Conservation (phyloP, 208 protist species). For the Trypanosoma theileri region DNA sequence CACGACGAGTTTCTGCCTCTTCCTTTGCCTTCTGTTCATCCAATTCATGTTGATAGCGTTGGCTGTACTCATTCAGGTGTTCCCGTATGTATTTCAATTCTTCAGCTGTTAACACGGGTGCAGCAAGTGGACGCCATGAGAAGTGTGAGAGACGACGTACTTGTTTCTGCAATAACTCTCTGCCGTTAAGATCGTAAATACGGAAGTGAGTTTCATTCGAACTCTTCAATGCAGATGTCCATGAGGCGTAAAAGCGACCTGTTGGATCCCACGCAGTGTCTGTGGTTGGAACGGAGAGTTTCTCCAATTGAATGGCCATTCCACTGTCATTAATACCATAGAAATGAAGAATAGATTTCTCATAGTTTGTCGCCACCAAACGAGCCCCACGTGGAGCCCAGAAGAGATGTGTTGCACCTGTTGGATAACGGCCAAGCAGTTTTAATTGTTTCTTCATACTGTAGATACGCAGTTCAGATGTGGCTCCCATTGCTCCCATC, state of each 20-base stretch:
- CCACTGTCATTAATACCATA: constrained; percentile 75
- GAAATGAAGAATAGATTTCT: constrained; percentile 86
- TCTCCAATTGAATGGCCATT: constrained; percentile 60
- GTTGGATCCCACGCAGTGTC: constrained; percentile 90
- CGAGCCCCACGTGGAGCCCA: constrained; percentile 75
- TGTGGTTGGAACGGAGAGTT: constrained; percentile 56
- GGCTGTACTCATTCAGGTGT: constrained; percentile 54
- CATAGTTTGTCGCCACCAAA: constrained; percentile 74
- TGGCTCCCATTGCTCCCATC: constrained; percentile 44
- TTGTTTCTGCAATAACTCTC: constrained; percentile 62
- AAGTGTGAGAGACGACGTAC: constrained; percentile 82
- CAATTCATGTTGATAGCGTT: constrained; percentile 65
- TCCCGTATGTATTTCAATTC: constrained; percentile 61
- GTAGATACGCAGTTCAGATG: constrained; percentile 72
- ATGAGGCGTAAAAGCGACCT: constrained; percentile 85
- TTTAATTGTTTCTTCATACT: constrained; percentile 78
- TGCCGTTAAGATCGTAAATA: constrained; percentile 84
- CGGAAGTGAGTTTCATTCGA: constrained; percentile 67
- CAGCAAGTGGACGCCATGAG: constrained; percentile 85
- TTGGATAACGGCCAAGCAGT: constrained; percentile 59
- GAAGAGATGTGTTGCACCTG: constrained; percentile 71
- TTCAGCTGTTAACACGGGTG: constrained; percentile 50
- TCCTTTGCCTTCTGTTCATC: constrained; percentile 42
- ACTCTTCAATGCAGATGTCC: constrained; percentile 70
- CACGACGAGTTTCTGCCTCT: constrained; percentile 37